Conservation (phyloP, 2,329 filamentous ascomycete genomes). For the Fonsecaea erecta region DNA sequence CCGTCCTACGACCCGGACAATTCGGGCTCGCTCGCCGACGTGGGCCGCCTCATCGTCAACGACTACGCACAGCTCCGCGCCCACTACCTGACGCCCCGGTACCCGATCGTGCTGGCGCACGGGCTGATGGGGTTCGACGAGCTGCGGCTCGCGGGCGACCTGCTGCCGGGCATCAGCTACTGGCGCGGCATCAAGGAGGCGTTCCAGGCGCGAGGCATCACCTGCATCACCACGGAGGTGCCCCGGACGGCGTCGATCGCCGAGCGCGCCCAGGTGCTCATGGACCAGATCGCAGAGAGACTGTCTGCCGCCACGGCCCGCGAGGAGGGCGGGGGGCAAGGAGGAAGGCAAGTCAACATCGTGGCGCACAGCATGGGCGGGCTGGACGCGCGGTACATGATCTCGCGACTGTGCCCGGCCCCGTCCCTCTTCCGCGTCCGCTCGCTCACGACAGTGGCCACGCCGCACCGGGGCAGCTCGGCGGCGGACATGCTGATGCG, state of each 20-base stretch:
- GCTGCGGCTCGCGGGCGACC: constrained; percentile 56
- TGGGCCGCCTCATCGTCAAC: constrained; percentile 62
- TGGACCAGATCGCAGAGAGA: constrained; percentile 57
- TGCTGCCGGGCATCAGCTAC: constrained; percentile 64
- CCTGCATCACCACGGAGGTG: constrained; percentile 66
- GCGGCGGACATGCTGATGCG: constrained; percentile 67
- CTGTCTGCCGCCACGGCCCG: constrained; percentile 42
- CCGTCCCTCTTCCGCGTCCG: constrained; percentile 75
- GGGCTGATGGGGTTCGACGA: constrained; percentile 70
- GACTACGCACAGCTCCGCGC: constrained; percentile 65
- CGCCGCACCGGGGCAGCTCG: constrained; percentile 61
- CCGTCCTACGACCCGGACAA: constrained; percentile 14
- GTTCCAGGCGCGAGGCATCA: constrained; percentile 59
- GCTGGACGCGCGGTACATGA: constrained; percentile 68
- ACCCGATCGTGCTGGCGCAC: constrained; percentile 67
- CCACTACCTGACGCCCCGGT: constrained; percentile 62
- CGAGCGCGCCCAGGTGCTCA: constrained; percentile 59
- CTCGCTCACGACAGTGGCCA: constrained; percentile 66
- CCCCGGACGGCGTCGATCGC: constrained; percentile 65
- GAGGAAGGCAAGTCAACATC: constrained; percentile 62
- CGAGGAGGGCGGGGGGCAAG: constrained; percentile 42
- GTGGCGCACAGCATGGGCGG: constrained; percentile 66
- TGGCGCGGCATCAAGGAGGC: constrained; percentile 68
- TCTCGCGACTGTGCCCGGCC: constrained; percentile 56
- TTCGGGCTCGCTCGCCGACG: constrained; percentile 38